Conservation (phyloP, 805 yeast genomes). For the Debaryomyces maramus region DNA sequence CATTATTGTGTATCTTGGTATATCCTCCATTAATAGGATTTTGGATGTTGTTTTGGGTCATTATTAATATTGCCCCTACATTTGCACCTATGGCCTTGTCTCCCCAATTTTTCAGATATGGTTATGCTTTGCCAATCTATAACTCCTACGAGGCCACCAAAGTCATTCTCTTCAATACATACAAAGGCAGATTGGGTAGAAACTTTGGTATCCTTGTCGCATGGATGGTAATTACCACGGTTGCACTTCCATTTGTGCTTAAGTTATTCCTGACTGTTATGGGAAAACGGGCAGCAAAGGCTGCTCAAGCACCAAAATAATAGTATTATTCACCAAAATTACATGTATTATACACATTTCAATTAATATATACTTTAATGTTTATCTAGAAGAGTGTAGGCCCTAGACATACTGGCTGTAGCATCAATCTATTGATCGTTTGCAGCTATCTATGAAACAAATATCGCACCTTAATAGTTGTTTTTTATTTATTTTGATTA, state of each 20-base stretch:
- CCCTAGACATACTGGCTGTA: no score
- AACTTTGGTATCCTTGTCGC: conserved; percentile 58
- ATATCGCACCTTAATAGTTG: no score
- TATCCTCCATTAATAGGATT: conserved; percentile 68
- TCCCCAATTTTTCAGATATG: conserved; percentile 34
- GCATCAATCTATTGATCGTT: no score
- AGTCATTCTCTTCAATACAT: conserved; percentile 56
- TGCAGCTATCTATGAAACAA: no score
- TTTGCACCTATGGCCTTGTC: conserved; percentile 42
- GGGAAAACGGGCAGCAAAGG: conserved; percentile 25
- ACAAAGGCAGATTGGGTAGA: conserved; percentile 58
- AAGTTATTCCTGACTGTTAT: conserved; percentile 38
- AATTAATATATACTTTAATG: no score
- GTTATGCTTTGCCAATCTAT: conserved; percentile 57
- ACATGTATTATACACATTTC: no score
- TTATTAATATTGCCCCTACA: conserved; percentile 66
- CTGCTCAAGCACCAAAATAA: conserved; percentile 3
- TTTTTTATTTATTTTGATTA: neutral
- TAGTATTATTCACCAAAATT: no score
- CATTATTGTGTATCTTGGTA: conserved; percentile 48
- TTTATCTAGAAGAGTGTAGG: no score
- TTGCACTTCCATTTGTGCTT: conserved; percentile 45
- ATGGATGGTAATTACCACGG: conserved; percentile 57
- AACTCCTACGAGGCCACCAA: conserved; percentile 62
- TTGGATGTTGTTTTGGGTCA: conserved; percentile 72